A percentile compares a stretch with the other conserved stretches of the same genome.
These are phyloP conservation scores for Thinopyrum elongatum DNA, from an alignment of 176 grass and related monocot species.

Conservation along the genomic window DNA sequence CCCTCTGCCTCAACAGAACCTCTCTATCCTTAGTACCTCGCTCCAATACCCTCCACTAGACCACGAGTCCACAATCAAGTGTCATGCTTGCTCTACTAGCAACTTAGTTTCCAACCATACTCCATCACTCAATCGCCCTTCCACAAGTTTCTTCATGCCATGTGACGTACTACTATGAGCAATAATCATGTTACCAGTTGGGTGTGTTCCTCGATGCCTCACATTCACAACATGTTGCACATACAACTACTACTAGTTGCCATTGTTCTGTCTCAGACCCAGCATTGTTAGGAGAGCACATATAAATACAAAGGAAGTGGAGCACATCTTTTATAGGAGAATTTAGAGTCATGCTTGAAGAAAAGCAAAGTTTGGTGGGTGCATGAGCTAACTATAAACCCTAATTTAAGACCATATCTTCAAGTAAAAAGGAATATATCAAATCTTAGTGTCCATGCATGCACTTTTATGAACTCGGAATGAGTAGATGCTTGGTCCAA, in stretches of 20 bases:
- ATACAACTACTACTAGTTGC: neutral
- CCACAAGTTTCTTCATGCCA: too few species aligned
- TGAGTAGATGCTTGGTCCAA: too few species aligned
- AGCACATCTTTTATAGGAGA: neutral
- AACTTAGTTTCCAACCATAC: too few species aligned
- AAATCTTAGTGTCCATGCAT: neutral
- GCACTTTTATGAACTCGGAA: too few species aligned
- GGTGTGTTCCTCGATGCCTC: neutral
- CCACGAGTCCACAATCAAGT: too few species aligned
- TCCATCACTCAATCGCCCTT: too few species aligned
- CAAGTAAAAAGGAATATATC: neutral
- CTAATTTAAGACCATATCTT: neutral
- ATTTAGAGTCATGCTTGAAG: neutral
- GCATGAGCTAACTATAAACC: neutral
- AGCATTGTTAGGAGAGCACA: neutral
- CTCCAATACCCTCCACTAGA: too few species aligned
- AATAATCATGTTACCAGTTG: too few species aligned
- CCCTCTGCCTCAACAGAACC: too few species aligned
- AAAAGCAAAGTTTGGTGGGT: neutral
- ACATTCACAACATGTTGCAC: neutral
- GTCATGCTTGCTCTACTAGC: too few species aligned
- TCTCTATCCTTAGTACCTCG: too few species aligned
- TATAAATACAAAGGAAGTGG: neutral
- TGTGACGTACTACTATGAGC: too few species aligned
- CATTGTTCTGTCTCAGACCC: neutral